Percentiles rank a stretch among this genome's conserved stretches.
Conservation (phyloP, 768 basidiomycete genomes). For the Pleurotus tuoliensis region DNA sequence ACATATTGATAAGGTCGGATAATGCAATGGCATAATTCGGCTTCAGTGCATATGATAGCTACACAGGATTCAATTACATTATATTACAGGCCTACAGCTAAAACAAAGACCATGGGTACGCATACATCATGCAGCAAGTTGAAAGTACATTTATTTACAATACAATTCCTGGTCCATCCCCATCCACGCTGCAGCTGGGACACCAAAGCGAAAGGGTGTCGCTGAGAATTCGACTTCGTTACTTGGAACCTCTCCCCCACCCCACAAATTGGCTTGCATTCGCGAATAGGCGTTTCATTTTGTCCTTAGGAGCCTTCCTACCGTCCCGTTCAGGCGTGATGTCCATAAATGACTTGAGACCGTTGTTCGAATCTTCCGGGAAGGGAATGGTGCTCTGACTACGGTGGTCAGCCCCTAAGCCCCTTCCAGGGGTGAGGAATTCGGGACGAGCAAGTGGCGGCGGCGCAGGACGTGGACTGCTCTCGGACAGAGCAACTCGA, state of each 20-base stretch:
- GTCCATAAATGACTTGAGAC: conserved; percentile 9
- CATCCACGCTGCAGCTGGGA: no score
- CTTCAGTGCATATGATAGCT: no score
- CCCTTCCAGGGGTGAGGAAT: neutral
- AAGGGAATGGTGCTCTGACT: neutral
- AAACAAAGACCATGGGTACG: neutral
- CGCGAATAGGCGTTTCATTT: conserved; percentile 7
- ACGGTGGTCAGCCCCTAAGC: no score
- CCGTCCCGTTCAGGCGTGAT: conserved; percentile 6
- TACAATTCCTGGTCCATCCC: no score
- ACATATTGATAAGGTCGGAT: neutral
- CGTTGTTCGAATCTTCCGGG: neutral
- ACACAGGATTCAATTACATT: neutral
- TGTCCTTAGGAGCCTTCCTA: neutral
- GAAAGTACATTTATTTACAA: neutral
- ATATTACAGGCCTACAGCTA: neutral
- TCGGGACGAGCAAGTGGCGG: neutral
- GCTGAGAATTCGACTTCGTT: no score
- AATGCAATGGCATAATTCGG: no score
- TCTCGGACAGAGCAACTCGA: neutral
- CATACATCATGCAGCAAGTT: neutral
- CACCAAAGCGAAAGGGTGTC: no score
- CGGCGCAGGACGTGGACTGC: neutral
- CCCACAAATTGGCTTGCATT: conserved; percentile 10
- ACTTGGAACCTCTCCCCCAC: neutral